These are phyloP conservation scores for Ustilago tritici DNA, from an alignment of 1,284 basidiomycete genomes.

Conservation along the genomic window DNA sequence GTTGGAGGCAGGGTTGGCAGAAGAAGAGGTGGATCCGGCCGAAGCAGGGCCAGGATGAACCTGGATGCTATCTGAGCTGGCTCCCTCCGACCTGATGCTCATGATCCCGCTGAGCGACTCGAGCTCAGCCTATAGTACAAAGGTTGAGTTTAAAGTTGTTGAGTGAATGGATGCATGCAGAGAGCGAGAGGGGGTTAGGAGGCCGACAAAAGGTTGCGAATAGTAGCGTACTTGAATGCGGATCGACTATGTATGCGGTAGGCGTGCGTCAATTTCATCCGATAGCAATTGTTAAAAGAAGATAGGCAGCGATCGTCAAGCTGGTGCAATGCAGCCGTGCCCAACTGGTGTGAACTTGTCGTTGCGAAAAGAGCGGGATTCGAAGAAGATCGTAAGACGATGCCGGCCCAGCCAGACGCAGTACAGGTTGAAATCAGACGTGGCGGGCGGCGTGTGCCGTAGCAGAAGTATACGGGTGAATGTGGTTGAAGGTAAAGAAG, in stretches of 20 bases:
- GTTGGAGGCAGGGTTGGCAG: slow-evolving; percentile 18
- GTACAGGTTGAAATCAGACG: not conserved
- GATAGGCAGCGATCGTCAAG: not conserved
- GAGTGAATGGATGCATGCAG: slow-evolving; percentile 28
- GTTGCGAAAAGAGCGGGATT: not conserved
- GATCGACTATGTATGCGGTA: not conserved
- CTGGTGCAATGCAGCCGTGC: not conserved
- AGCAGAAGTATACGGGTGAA: not conserved
- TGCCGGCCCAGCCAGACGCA: slow-evolving; percentile 16
- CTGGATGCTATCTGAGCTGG: slow-evolving; percentile 52
- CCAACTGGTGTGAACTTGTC: not conserved
- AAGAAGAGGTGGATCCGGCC: slow-evolving; percentile 37
- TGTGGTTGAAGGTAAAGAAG: slow-evolving; percentile 6
- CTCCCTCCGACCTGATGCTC: slow-evolving; percentile 43
- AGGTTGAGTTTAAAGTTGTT: slow-evolving; percentile 12
- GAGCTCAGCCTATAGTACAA: slow-evolving; percentile 33
- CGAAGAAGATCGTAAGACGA: not conserved
- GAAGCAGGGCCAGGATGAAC: slow-evolving; percentile 50
- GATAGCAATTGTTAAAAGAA: not conserved
- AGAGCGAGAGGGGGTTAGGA: not conserved
- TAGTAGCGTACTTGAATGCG: not conserved
- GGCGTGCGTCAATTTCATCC: not conserved
- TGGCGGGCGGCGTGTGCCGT: slow-evolving; percentile 12
- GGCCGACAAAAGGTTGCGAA: not conserved
- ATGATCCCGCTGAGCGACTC: slow-evolving; percentile 47